phyloP scores from a whole-genome alignment of 2,329 filamentous ascomycete species.

The Monosporascus sp. region DNA sequence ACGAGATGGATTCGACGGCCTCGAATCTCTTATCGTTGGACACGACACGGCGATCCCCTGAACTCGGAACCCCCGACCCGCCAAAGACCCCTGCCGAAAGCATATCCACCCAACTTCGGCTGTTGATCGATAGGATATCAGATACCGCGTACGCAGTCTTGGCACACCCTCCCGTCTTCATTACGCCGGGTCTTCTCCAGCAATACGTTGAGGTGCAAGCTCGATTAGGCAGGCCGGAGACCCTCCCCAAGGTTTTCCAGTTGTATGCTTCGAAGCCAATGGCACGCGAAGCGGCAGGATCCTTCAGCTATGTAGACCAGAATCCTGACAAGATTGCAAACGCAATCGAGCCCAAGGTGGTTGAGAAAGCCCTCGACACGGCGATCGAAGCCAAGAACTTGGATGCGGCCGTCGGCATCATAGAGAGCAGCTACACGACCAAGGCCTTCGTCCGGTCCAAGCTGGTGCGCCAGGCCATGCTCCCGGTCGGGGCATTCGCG shows the following conservation, averaged over 20 bases:
- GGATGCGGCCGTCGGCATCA: constrained; percentile 68
- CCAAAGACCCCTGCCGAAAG: constrained; percentile 6
- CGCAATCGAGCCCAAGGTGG: constrained; percentile 66
- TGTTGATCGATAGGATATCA: constrained; percentile 49
- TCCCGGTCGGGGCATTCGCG: constrained; percentile 52
- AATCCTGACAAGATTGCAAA: constrained; percentile 65
- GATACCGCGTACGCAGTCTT: constrained; percentile 64
- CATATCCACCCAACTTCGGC: constrained; percentile 29
- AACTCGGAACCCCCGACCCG: constrained; percentile 5
- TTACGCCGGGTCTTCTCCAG: constrained; percentile 66
- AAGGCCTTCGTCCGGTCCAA: constrained; percentile 64
- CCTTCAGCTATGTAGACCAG: constrained; percentile 53
- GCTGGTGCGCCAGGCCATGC: constrained; percentile 56
- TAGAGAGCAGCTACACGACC: constrained; percentile 63
- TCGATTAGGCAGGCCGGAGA: constrained; percentile 65
- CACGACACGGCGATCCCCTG: constrained; percentile 5
- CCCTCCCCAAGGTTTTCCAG: constrained; percentile 72
- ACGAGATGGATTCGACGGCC: constrained; percentile 30
- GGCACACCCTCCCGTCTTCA: constrained; percentile 70
- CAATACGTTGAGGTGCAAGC: constrained; percentile 74
- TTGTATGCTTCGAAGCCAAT: constrained; percentile 81
- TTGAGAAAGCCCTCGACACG: constrained; percentile 68
- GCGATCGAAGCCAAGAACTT: constrained; percentile 78
- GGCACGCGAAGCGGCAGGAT: constrained; percentile 55
- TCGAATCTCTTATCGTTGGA: constrained; percentile 31